Evolutionary conservation across 2,329 filamentous ascomycete species (phyloP), one percentile per base, ranked within the genome.

Genomic region (Ophiostoma triangulosporum): DNA sequence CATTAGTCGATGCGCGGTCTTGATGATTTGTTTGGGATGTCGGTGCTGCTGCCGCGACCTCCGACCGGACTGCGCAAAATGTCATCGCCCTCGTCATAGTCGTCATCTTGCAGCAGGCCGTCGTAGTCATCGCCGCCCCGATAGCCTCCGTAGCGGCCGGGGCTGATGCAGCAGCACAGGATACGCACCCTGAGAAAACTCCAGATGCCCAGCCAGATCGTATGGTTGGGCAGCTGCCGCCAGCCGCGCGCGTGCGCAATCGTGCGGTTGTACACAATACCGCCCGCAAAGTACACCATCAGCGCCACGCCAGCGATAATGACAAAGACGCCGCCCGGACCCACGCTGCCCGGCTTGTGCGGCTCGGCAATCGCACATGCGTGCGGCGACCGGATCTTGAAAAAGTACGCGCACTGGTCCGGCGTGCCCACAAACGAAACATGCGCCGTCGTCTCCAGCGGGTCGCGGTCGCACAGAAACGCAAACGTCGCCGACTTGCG

Each of bases 191-290:
- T 84, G 62, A 95, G 70, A 66, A 95, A 95, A 61, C 77, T 81
- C 70, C 86, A 83, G 57, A 96, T 86, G 53, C 88, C 84, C 29
- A 88, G 83, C 93, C 93, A 98, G 61, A 96, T 78, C 61, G 80
- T 82, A 71, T 93, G 96, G 70, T 98, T 97, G 52, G 93, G 93
- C 61, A 96, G 72, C 68, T 98, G 93, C 61, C 87, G 81, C 93
- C 91, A 97, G 48, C 93, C 93, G 57, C 93, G 78, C 62, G 95
- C 89, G 66, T 98, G 88, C 69, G 90, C 84, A 55, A 98, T 90
- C 31, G 88, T 94, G 56, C 93, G 81, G 68, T 96, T 91, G 73
- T 97, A 98, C 58, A 95, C 89, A 61, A 95, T 86, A 63, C 93
- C 93, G 60, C 93, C 93, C 35, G 94, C 77, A 53, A 95, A 73